Conservation (phyloP, 1,139 yeast genomes). For the Protomyces inouyei region DNA sequence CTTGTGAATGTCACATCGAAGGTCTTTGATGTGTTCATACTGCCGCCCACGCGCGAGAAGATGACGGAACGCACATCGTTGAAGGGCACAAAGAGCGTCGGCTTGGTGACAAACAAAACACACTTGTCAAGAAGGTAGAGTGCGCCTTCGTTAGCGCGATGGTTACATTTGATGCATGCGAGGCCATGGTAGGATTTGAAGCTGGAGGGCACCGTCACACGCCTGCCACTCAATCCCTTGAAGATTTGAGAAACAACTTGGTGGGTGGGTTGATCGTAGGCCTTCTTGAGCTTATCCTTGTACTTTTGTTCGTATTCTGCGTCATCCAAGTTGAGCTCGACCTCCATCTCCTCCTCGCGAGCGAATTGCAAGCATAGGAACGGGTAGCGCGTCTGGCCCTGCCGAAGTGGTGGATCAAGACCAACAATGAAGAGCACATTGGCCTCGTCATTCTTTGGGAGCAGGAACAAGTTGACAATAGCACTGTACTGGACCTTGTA, state of each 20-base stretch:
- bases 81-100: constrained; percentile 86
- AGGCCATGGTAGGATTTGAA: constrained; percentile 44
- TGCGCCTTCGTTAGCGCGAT: constrained; percentile 93
- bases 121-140: constrained; percentile 87
- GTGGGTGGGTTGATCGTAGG: constrained; percentile 78
- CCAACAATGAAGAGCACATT: constrained; percentile 84
- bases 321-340: constrained; percentile 79
- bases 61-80: constrained; percentile 70
- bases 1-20: constrained; percentile 82
- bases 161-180: constrained; percentile 84
- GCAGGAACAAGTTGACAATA: constrained; percentile 80
- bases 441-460: constrained; percentile 91
- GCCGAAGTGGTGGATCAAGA: constrained; percentile 88
- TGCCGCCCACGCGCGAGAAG: constrained; percentile 81
- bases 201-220: constrained; percentile 77
- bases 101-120: constrained; percentile 85
- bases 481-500: constrained; percentile 89
- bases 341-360: constrained; percentile 84
- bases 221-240: constrained; percentile 82
- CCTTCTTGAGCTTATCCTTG: constrained; percentile 66
- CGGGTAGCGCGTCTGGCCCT: constrained; percentile 96
- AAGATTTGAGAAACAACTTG: constrained; percentile 83
- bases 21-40: constrained; percentile 76
- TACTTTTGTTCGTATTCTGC: constrained; percentile 56
- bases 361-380: constrained; percentile 84